Evolutionary conservation across 202 grass and related monocot species (phyloP), one percentile per base, ranked within the genome.

Genomic region (Carex sylvatica): DNA sequence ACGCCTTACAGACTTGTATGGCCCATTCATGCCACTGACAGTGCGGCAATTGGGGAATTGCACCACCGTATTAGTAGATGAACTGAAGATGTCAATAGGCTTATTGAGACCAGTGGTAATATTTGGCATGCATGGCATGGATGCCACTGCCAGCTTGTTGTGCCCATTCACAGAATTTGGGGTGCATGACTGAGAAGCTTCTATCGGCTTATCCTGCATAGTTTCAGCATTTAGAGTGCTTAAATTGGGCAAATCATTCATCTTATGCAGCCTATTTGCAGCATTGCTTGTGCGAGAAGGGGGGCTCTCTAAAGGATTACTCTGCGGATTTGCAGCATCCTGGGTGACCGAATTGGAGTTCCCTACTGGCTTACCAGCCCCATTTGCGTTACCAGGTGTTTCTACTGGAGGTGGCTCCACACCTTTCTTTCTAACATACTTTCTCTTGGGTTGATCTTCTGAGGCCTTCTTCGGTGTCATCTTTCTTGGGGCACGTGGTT

Each of bases 391-490:
- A 2, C 51, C 38, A 65, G 83, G 65, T 81, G 80, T 31, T 78
- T 78, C 74, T 15, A 33, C 31, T 78, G 74, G 52, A 78, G 53
- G 16, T 12, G 54, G 52, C 6, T 84, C 84, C 51, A 87, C 58
- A 52, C 81, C 81, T 72, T 90, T 93, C 72, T 83, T 92, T 36
- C 86, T 79, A 26, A 92, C 88, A 90, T 94, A 90, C 56, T 90
- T 93, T 74, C 89, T 86, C 80, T 91, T 97, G 36, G 88, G 73
- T 47, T 70, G 76, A 62, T 80, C 82, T 40, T 85, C 84, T 64
- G 67, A 79, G 54, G 52, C 20, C 15, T 84, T 42, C 74, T 92
- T 92, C 7, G 88, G 84, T 83, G 87, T 91, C 24, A 66, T 84
- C 70, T 85, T 82, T 65, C 85, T 93, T 67, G 83, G 59, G 38